Percentiles rank a stretch among this genome's conserved stretches.
phyloP scores from a whole-genome alignment of 352 stramenopile genomes.

The Globisporangium orthogonon region DNA sequence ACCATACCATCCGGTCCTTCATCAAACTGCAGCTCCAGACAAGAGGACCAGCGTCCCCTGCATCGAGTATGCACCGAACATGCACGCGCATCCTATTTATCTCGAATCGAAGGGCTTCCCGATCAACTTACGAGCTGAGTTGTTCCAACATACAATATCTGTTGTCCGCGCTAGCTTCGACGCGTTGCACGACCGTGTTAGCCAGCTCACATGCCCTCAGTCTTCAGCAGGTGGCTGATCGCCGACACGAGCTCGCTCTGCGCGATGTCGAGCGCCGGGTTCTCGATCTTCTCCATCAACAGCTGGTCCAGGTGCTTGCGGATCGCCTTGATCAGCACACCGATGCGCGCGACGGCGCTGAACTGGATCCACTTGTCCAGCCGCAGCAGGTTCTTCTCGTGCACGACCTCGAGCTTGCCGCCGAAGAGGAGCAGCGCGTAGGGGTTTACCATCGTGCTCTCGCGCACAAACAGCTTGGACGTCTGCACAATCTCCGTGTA shows the following conservation, averaged over 20 bases:
- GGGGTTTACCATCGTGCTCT: conserved; percentile 95
- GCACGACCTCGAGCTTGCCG: conserved; percentile 88
- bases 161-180: too few relatives aligned
- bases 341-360: conserved; percentile 89
- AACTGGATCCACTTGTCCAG: conserved; percentile 94
- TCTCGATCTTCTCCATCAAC: conserved; percentile 91
- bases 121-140: too few relatives aligned
- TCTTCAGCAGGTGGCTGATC: conserved; percentile 77
- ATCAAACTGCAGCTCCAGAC: too few relatives aligned
- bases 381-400: conserved; percentile 85
- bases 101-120: background rate
- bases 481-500: conserved; percentile 96
- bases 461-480: conserved; percentile 95
- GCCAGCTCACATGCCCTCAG: conserved; percentile 55
- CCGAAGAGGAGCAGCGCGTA: conserved; percentile 98
- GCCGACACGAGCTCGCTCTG: conserved; percentile 77
- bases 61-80: too few relatives aligned
- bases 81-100: background rate
- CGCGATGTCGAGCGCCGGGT: conserved; percentile 89
- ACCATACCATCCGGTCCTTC: too few relatives aligned
- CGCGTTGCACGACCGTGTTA: too few relatives aligned
- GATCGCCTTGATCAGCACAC: conserved; percentile 95
- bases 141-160: too few relatives aligned
- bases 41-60: too few relatives aligned
- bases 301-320: conserved; percentile 91